phyloP scores from a whole-genome alignment of 2,329 filamentous ascomycete genomes.

The Alternaria angustiovoidea region DNA sequence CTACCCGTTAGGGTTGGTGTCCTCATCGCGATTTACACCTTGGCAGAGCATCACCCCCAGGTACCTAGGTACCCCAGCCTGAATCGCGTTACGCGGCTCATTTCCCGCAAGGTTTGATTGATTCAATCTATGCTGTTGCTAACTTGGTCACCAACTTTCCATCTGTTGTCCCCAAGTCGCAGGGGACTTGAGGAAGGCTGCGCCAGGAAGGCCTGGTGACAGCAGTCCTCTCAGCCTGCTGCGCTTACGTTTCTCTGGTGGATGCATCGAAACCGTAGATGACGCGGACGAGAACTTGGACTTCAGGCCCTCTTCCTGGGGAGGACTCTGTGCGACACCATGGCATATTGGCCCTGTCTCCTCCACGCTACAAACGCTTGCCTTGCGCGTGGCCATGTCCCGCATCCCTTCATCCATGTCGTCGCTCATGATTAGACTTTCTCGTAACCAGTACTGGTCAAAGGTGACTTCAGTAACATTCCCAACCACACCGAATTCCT shows the following conservation, averaged over 20 bases:
- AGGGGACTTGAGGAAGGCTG: constrained; percentile 22
- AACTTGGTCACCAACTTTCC: constrained; percentile 18
- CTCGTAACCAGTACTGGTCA: constrained; percentile 45
- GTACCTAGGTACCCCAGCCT: background rate
- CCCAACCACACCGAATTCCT: constrained; percentile 49
- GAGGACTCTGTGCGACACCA: constrained; percentile 15
- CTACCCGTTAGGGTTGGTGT: constrained; percentile 14
- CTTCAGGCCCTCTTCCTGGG: constrained; percentile 11
- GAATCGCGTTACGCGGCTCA: constrained; percentile 9
- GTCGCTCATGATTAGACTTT: constrained; percentile 1
- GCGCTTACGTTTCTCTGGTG: constrained; percentile 29
- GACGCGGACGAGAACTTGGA: constrained; percentile 36
- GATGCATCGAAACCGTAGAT: constrained; percentile 24
- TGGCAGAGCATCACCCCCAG: background rate
- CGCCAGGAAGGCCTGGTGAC: constrained; percentile 30
- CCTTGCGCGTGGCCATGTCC: constrained; percentile 3
- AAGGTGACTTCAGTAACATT: constrained; percentile 37
- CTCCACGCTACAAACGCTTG: constrained; percentile 17
- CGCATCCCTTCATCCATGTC: background rate
- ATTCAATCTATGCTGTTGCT: constrained; percentile 17
- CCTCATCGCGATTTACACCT: constrained; percentile 3
- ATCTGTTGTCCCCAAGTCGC: constrained; percentile 20
- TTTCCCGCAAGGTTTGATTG: constrained; percentile 26
- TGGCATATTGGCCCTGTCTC: constrained; percentile 16
- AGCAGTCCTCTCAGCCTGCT: constrained; percentile 34